Evolutionary conservation across 2,329 filamentous ascomycete species (phyloP).

Genomic region (Pseudogymnoascus sp.): DNA sequence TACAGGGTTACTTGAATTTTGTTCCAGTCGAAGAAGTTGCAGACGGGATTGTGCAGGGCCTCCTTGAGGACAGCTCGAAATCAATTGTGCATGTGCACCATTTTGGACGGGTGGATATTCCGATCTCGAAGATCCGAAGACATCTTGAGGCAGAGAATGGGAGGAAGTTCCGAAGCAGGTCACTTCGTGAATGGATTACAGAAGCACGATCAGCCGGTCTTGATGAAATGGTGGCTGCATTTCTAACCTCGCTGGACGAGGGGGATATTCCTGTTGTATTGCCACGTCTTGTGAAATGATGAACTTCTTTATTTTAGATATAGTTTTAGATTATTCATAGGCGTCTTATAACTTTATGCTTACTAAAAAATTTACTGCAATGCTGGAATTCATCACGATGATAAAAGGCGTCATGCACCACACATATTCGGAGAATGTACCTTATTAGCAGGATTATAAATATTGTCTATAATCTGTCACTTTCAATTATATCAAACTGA

Average conservation of each 20-base stretch:
- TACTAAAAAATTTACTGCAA: not conserved
- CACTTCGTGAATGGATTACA: not conserved
- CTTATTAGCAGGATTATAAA: not conserved
- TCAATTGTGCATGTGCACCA: not conserved
- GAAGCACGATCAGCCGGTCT: not conserved
- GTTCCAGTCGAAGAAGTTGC: conserved; percentile 8
- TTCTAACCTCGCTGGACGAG: not conserved
- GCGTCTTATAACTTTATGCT: not conserved
- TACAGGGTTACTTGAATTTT: conserved; percentile 11
- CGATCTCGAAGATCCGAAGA: not conserved
- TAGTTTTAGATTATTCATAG: not conserved
- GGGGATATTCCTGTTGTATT: not conserved
- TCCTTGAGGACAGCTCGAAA: not conserved
- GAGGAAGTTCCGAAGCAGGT: not conserved
- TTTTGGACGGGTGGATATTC: not conserved
- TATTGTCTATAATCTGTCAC: not conserved
- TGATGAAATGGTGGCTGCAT: not conserved
- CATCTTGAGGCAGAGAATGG: not conserved
- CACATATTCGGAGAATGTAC: not conserved
- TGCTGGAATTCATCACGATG: not conserved
- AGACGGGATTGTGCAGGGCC: conserved; percentile 4
- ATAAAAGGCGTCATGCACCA: not conserved
- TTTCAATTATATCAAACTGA: not conserved
- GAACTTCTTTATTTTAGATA: not conserved
- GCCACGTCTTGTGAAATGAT: not conserved